Evolutionary conservation across 805 yeast genomes (phyloP), one percentile per base, ranked within the genome.

Genomic region (Starmerella stellata): DNA sequence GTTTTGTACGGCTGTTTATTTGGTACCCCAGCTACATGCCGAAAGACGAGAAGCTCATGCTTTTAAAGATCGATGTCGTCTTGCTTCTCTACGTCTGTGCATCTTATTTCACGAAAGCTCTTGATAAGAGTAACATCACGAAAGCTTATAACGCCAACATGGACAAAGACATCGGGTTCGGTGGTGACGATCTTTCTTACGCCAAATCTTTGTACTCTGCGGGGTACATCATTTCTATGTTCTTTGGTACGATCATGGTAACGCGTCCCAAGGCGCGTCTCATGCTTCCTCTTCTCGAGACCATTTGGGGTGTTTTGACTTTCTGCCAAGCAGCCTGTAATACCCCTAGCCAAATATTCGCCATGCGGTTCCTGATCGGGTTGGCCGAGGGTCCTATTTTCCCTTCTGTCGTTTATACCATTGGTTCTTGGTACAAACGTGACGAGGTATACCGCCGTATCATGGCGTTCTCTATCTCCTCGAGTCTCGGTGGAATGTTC

Each of bases 71-170:
- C 3, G 64, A 60, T 39, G 45, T 52, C 39, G 39, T 54, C 23
- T 38, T 60, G 14, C 49, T 60, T 28, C 41, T 51, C 3, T 60
- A 57, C 34, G 50, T 55, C n/a, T 57, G 61, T 38, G 37, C 52
- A 18, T 56, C 65, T 5, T 62, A 57, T 49, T 63, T 63, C 51
- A 61, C 63, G 35, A 72, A 71, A 45, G 66, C 69, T 42, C 52
- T 73, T 28, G 77, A 72, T 51, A 60, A 68, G 37, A 52, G 64
- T 30, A 68, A 68, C 41, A 47, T 69, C 40, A 52, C 63, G 19
- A 63, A 67, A 44, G 75, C 78, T 3, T 72, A 69, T 49, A 72
- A 66, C 21, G 61, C 72, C 13, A 75, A 75, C 7, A 66, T 72
- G 74, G 58, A 66, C 41, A 68, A 66, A 43, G 76, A 45, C 18